Base-by-base conservation (phyloP, 345 rosid genomes). In the Viola odorata region DNA sequence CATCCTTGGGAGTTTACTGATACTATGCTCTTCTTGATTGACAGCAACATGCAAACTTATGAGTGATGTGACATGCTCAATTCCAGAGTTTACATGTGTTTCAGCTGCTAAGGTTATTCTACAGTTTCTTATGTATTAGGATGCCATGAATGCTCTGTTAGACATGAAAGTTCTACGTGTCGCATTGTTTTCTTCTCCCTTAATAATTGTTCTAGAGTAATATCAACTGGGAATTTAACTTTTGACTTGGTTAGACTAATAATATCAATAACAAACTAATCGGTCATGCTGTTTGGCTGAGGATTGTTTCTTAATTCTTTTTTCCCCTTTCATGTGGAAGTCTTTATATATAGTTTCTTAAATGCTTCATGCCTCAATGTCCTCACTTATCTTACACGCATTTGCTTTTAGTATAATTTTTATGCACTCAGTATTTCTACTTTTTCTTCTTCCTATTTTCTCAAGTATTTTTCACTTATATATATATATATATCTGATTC, bases 51-150 rank as follows among this genome's bases (percentile, higher is more conserved):
- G 96, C 95, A 86, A 80, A 75, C 88, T 84, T 55, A 87, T 94
- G 96, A 88, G 85, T 80, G 67, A 71, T 32, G 69, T 90, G 56
- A 75, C 82, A 13, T 90, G 95, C 68, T 81, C 97, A 11, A 81
- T 94, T 73, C 99, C 99, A 3, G 95, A 86, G 64, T 94, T 94
- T 71, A 87, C 99, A 4, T 90, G 97, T 50, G 73, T 90, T 67
- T 78, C 97, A 45, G 64, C 99, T 71, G 88, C 96, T 17, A 90
- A 94, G 98, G 98, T 91, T 62, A 58, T 72, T 73, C 51, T 69
- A 58, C 41, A 41, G 48, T 71, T 67, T 50, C 50, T 60, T 54
- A 8, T 62, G 38, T 44, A 54, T 58, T 23, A 23, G 1, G 32
- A 23, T 23, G 32, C 32, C 32, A 23, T 23, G 32, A 23, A 23